Conservation (phyloP, 2,329 filamentous ascomycete species). For the Pestalotiopsis sp. region DNA sequence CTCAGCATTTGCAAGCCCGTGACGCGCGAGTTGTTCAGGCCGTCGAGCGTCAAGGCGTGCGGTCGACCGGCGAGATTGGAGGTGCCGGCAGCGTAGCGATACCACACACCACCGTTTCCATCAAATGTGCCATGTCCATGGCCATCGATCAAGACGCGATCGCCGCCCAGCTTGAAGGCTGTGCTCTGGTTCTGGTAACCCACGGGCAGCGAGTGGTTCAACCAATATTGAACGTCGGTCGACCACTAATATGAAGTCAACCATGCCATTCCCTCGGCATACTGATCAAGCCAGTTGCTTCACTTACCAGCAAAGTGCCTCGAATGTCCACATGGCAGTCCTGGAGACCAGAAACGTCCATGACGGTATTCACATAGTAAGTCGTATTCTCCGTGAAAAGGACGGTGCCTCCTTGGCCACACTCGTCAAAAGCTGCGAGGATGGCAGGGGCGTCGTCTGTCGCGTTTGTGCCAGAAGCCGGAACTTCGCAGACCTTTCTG, state of each 20-base stretch:
- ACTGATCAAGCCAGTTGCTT: slow-evolving; percentile 38
- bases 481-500: not conserved
- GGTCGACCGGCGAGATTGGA: not conserved
- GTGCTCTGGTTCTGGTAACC: slow-evolving; percentile 58
- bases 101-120: slow-evolving; percentile 48
- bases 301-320: slow-evolving; percentile 40
- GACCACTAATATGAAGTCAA: not conserved
- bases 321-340: slow-evolving; percentile 44
- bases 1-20: slow-evolving; percentile 42
- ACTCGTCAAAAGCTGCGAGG: slow-evolving; percentile 39
- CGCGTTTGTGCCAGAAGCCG: not conserved
- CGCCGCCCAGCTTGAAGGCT: slow-evolving; percentile 56
- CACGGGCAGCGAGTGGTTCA: slow-evolving; percentile 49
- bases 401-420: slow-evolving; percentile 38
- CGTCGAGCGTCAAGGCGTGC: slow-evolving; percentile 35
- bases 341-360: slow-evolving; percentile 44
- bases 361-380: slow-evolving; percentile 44
- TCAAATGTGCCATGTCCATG: slow-evolving; percentile 54
- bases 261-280: slow-evolving; percentile 8
- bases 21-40: slow-evolving; percentile 32
- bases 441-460: slow-evolving; percentile 43
- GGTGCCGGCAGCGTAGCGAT: not conserved
- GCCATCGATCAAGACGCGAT: slow-evolving; percentile 50
- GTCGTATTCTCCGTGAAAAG: slow-evolving; percentile 40
- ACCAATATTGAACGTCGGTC: slow-evolving; percentile 43